Conservation (phyloP, 345 rosid species). For the Nasturtium officinale region DNA sequence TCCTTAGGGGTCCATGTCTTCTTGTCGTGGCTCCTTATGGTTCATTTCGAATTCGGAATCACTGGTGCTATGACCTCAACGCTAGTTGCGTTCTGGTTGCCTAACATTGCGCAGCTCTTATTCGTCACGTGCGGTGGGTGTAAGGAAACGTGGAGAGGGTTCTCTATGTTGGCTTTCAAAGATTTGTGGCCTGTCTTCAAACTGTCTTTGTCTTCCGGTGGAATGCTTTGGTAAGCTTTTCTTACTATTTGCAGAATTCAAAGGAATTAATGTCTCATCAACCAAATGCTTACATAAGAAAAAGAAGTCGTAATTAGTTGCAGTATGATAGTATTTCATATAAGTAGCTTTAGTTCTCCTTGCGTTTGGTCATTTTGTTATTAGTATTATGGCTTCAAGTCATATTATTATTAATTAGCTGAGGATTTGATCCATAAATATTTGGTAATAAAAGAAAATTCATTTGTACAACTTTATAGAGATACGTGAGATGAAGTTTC, state of each 20-base stretch:
- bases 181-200: slow-evolving; percentile 70
- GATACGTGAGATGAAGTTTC: background rate
- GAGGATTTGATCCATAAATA: background rate
- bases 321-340: background rate
- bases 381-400: background rate
- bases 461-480: background rate
- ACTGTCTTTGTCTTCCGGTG: slow-evolving; percentile 73
- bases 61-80: slow-evolving; percentile 68
- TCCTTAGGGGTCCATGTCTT: slow-evolving; percentile 51
- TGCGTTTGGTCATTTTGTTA: background rate
- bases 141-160: slow-evolving; percentile 70
- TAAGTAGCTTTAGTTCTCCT: background rate
- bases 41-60: slow-evolving; percentile 55
- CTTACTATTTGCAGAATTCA: background rate
- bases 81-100: slow-evolving; percentile 68
- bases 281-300: background rate
- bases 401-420: background rate
- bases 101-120: slow-evolving; percentile 67
- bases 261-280: background rate
- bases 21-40: slow-evolving; percentile 68
- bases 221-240: slow-evolving; percentile 66
- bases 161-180: slow-evolving; percentile 58
- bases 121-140: slow-evolving; percentile 68
- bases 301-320: too few species aligned
- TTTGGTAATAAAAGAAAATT: background rate